Percentiles rank a stretch among this genome's conserved stretches.
Conservation (phyloP, 805 yeast species). For the Cyberlindnera maclurae region DNA sequence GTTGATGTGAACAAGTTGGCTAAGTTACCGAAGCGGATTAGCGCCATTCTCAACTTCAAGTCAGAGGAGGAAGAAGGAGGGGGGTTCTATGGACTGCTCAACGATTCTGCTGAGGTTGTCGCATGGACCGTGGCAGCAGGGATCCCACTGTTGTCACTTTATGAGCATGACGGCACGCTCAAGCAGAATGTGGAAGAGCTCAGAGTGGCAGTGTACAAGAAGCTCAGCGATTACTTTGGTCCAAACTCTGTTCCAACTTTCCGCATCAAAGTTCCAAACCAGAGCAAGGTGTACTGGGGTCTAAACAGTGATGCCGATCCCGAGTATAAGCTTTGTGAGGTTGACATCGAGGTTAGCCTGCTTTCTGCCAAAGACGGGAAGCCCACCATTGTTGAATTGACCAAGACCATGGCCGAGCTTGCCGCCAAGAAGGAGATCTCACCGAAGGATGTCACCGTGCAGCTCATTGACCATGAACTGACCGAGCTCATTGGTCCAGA, state of each 20-base stretch:
- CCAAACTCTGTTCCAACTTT: slow-evolving; percentile 57
- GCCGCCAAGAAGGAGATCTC: slow-evolving; percentile 54
- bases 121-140: slow-evolving; percentile 95
- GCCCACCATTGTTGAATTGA: slow-evolving; percentile 79
- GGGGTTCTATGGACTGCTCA: slow-evolving; percentile 75
- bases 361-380: slow-evolving; percentile 80
- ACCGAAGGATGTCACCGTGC: slow-evolving; percentile 63
- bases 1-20: slow-evolving; percentile 67
- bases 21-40: slow-evolving; percentile 73
- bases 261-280: slow-evolving; percentile 60
- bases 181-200: slow-evolving; percentile 49
- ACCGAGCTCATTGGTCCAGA: slow-evolving; percentile 78
- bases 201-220: slow-evolving; percentile 47
- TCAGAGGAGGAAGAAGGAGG: slow-evolving; percentile 83
- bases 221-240: slow-evolving; percentile 69
- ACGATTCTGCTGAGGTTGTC: slow-evolving; percentile 66
- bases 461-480: slow-evolving; percentile 67
- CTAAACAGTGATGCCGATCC: slow-evolving; percentile 27
- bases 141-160: slow-evolving; percentile 59
- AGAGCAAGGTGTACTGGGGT: slow-evolving; percentile 43
- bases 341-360: slow-evolving; percentile 57
- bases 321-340: slow-evolving; percentile 26
- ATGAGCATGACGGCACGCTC: slow-evolving; percentile 71
- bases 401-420: slow-evolving; percentile 77
- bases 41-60: slow-evolving; percentile 67